phyloP scores from a whole-genome alignment of 179 eudicot species.

The Heliamphora pulchella region DNA sequence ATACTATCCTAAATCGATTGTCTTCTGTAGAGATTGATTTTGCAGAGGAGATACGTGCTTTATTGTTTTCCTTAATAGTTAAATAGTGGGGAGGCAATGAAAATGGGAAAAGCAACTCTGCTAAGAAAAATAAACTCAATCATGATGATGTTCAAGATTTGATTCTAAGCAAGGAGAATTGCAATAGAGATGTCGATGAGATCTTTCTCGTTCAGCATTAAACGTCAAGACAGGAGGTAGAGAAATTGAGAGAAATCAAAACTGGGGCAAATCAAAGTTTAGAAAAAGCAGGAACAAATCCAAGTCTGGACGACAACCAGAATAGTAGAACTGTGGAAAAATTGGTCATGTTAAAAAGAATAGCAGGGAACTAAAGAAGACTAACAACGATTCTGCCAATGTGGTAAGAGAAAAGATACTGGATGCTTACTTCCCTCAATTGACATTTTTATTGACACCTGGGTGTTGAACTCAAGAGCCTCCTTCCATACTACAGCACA shows the following conservation, averaged over 20 bases:
- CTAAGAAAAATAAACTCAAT: no score
- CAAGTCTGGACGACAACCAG: no score
- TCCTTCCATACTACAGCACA: no score
- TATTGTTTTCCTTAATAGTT: no score
- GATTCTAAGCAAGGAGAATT: background rate
- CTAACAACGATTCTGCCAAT: background rate
- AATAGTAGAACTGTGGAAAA: background rate
- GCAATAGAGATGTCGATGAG: background rate
- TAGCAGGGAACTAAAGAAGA: no score
- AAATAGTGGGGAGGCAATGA: background rate
- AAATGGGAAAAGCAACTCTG: background rate
- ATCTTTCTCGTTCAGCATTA: background rate
- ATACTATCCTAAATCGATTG: background rate
- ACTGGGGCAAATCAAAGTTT: no score
- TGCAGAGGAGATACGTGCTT: background rate
- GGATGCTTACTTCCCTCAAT: background rate
- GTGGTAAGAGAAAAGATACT: background rate
- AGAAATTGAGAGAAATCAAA: background rate
- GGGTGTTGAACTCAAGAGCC: background rate
- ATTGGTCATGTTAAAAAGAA: background rate
- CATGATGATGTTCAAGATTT: background rate
- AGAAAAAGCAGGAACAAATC: no score
- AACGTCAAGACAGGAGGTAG: background rate
- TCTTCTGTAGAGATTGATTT: background rate
- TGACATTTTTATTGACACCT: background rate